Conservation (phyloP, 169 alveolate genomes). For the Plasmodium gallinaceum region DNA sequence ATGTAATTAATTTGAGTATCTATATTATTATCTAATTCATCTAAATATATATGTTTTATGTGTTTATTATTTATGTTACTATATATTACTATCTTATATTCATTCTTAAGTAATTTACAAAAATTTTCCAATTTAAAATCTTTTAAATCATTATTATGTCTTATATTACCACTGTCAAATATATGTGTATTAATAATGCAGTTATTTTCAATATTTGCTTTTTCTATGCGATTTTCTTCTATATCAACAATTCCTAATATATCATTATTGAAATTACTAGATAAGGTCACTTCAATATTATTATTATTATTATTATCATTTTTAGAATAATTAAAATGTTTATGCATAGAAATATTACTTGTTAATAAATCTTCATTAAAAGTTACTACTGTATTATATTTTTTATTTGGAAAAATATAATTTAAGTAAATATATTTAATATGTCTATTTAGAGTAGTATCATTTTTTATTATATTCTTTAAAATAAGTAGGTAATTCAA, state of each 20-base stretch:
- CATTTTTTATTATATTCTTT: constrained; percentile 32
- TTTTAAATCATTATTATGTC: neutral
- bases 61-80: constrained; percentile 45
- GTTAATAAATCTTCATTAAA: too few relatives aligned
- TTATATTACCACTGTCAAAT: neutral
- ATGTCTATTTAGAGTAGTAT: constrained; percentile 25
- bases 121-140: neutral
- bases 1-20: constrained; percentile 26
- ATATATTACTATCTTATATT: constrained; percentile 46
- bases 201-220: neutral
- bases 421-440: constrained; percentile 13
- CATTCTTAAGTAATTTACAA: constrained; percentile 9
- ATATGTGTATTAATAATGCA: too few relatives aligned
- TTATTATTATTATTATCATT: too few relatives aligned
- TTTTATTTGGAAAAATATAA: constrained; percentile 13
- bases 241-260: neutral
- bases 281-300: too few relatives aligned
- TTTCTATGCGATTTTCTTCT: neutral
- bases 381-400: neutral
- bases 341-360: too few relatives aligned
- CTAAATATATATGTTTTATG: constrained; percentile 56
- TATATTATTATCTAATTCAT: constrained; percentile 29
- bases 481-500: constrained; percentile 53
- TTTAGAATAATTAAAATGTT: too few relatives aligned
- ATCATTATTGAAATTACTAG: neutral